Conservation (phyloP, 305 asterid species). For the Fraxinus greggii region DNA sequence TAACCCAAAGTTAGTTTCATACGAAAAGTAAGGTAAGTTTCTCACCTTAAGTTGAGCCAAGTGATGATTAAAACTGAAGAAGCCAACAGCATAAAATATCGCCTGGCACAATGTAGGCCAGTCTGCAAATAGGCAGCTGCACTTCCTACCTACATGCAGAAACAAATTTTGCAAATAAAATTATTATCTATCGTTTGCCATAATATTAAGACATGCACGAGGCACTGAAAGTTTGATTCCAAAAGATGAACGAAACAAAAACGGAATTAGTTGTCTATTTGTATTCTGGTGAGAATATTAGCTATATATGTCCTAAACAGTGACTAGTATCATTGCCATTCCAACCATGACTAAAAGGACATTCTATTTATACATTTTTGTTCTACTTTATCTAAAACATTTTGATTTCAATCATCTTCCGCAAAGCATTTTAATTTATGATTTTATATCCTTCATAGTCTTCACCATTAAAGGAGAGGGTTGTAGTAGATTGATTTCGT, state of each 20-base stretch:
- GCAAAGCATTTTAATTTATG: background rate
- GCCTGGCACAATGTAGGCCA: conserved; percentile 56
- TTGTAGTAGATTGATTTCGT: background rate
- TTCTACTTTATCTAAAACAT: background rate
- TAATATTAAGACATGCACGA: background rate
- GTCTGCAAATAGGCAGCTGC: conserved; percentile 90
- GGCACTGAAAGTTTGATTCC: background rate
- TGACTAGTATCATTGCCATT: background rate
- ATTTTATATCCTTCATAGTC: background rate
- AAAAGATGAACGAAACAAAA: background rate
- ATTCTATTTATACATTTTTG: background rate
- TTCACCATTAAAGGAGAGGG: background rate
- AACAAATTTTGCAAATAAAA: conserved; percentile 10
- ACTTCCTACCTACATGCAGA: conserved; percentile 68
- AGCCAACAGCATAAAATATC: conserved; percentile 54
- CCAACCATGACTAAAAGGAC: background rate
- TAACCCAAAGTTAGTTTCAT: background rate
- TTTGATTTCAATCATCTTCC: background rate
- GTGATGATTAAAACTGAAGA: conserved; percentile 77
- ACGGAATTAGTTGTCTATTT: background rate
- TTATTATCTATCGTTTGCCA: background rate
- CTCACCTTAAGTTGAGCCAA: conserved; percentile 91
- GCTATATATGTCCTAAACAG: background rate
- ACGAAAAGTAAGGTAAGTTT: background rate
- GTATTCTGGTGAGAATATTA: background rate